Conservation (phyloP, 495 filamentous ascomycete species). For the Xylaria flabelliformis region DNA sequence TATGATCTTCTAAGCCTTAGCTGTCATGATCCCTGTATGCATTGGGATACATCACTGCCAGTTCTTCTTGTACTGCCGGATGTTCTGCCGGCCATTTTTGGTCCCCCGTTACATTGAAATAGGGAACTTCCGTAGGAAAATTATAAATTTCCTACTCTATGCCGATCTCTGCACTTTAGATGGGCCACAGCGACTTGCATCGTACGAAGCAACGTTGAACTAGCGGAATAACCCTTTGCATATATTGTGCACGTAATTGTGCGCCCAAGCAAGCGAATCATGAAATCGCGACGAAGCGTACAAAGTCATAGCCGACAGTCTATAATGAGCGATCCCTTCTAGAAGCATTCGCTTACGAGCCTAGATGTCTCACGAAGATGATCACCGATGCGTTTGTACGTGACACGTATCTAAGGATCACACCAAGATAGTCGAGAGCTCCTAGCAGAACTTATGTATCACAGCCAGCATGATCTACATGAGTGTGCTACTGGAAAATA, state of each 20-base stretch:
- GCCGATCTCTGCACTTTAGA: not conserved
- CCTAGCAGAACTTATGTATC: not conserved
- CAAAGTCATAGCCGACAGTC: not conserved
- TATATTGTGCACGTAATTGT: not conserved
- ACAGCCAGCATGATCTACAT: not conserved
- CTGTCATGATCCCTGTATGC: constrained; percentile 20
- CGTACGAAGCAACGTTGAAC: not conserved
- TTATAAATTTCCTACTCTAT: not conserved
- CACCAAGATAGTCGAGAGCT: not conserved
- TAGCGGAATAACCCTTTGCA: not conserved
- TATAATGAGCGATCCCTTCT: not conserved
- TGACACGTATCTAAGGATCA: not conserved
- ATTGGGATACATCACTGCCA: not conserved
- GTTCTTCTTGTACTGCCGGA: not conserved
- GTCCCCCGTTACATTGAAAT: constrained; percentile 5
- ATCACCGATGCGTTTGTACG: not conserved
- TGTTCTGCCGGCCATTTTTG: not conserved
- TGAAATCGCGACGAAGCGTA: not conserved
- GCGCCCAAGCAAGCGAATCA: not conserved
- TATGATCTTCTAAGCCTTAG: not conserved
- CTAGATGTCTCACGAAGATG: constrained; percentile 4
- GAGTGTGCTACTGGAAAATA: not conserved
- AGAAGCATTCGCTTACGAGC: constrained; percentile 10
- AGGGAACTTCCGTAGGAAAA: not conserved
- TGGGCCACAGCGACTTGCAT: not conserved